Evolutionary conservation across 2,329 filamentous ascomycete genomes (phyloP).

Genomic region (Elsinoe perseae): DNA sequence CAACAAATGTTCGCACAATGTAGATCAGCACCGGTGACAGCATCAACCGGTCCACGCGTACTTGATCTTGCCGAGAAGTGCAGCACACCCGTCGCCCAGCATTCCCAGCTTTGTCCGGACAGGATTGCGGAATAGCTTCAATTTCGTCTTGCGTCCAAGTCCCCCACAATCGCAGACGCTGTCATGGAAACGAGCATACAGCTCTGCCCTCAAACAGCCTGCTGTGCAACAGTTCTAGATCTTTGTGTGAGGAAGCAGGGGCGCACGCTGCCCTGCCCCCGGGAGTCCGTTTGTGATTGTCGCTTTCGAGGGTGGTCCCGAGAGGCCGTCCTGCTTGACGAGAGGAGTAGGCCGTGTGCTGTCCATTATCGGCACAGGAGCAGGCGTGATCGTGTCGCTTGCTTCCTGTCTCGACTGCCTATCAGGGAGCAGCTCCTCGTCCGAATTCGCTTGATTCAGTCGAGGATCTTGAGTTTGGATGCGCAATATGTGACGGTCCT

Average conservation of each 20-base stretch:
- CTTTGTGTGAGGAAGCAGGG: neutral
- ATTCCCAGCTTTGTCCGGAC: neutral
- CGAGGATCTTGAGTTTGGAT: neutral
- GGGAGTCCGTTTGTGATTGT: neutral
- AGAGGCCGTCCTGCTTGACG: neutral
- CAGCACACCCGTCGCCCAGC: neutral
- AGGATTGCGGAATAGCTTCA: conserved; percentile 3
- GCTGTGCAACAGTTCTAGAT: conserved; percentile 8
- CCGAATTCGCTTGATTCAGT: neutral
- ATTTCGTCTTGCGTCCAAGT: neutral
- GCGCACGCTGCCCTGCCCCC: neutral
- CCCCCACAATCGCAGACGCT: neutral
- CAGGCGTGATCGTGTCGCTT: neutral
- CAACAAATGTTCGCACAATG: neutral
- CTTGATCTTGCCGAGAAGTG: neutral
- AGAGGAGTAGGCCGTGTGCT: conserved; percentile 1
- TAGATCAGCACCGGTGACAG: neutral
- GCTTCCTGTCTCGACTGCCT: neutral
- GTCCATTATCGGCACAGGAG: neutral
- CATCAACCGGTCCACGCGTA: neutral
- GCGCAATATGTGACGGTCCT: neutral
- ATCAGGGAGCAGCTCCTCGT: neutral
- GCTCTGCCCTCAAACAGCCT: conserved; percentile 1
- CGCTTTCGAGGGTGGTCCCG: neutral
- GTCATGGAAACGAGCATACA: conserved; percentile 5